Base-by-base conservation (phyloP, 2,329 filamentous ascomycete species). In the Canariomyces notabilis region DNA sequence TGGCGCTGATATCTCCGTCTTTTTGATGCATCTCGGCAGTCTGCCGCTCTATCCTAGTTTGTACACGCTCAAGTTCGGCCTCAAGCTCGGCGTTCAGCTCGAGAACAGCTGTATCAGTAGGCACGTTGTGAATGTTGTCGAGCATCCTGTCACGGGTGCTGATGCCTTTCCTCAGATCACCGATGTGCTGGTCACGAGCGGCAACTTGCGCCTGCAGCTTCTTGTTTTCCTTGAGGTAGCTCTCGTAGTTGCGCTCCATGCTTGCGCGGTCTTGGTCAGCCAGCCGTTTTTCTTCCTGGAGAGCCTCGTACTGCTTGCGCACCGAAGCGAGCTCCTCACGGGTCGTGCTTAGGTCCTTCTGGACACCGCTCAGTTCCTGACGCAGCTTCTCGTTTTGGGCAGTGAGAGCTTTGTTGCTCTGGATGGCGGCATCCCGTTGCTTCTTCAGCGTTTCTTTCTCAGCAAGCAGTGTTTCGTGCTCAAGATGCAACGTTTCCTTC, bases 181-280 rank as follows among this genome's bases (percentile, higher is more conserved):
- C 45, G 20, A 61, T 62, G 38, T 59, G 60, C 22, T 58, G 54
- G 12, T 59, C 51, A 12, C 57, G 52, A 14, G 56, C 56, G 29
- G 52, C 50, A 6, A 59, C 44, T 29, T 59, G 57, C 2, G 53
- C 51, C 37, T 59, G 51, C 12, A 75, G 64, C 31, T 67, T 62
- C 61, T 75, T 75, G 63, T 75, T 77, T 56, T 77, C 74, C 46
- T 65, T 70, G 53, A 74, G 77, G 55, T 76, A 77, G 50, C 71
- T 73, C 40, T 78, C 74, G 48, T 78, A 78, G 57, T 76, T 72
- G 31, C 71, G 73, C 42, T 75, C 74, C 18, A 78, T 68, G 52
- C 71, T 73, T 26, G 70, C 63, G 49, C 77, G 75, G 54, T 79
- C 75, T 51, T 76, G 64, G 31, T 67, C 66, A n/a, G 77, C 62